Evolutionary conservation across 139 green algal genomes (phyloP).

Genomic region (Astrephomene gubernaculifera): DNA sequence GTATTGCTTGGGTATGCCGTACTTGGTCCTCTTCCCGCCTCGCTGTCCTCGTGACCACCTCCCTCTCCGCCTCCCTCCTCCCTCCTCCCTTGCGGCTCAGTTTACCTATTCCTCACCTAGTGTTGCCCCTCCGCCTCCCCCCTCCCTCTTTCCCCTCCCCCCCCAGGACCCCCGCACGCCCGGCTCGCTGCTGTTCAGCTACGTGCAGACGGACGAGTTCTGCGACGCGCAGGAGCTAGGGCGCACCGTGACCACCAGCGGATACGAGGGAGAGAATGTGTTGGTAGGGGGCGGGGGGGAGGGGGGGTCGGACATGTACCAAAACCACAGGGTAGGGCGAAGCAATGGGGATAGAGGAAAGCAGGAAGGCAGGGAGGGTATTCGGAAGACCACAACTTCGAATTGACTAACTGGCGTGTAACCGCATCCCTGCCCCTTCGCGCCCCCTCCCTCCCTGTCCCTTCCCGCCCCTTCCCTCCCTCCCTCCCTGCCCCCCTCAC

Average conservation of each 20-base stretch:
- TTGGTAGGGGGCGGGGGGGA: slow-evolving; percentile 13
- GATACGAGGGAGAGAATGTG: slow-evolving; percentile 45
- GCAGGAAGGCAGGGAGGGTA: background rate
- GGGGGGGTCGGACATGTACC: background rate
- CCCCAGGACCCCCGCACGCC: slow-evolving; percentile 40
- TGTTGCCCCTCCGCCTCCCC: background rate
- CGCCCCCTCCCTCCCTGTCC: no score
- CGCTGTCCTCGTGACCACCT: background rate
- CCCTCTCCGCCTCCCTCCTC: background rate
- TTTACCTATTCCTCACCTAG: background rate
- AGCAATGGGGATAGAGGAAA: no score
- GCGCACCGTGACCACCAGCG: slow-evolving; percentile 56
- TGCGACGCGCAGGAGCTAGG: slow-evolving; percentile 60
- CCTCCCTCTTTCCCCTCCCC: background rate
- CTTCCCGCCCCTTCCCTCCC: background rate
- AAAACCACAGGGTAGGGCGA: no score
- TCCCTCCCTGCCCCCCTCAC: background rate
- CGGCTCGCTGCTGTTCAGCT: slow-evolving; percentile 65
- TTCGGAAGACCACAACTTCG: no score
- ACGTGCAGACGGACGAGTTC: slow-evolving; percentile 69
- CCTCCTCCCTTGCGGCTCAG: background rate
- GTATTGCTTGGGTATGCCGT: background rate
- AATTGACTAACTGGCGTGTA: no score
- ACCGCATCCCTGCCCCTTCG: no score
- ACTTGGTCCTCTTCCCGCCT: background rate